These are phyloP conservation scores for Pezicula carpinea DNA, from an alignment of 2,329 filamentous ascomycete species.

Conservation along the genomic window DNA sequence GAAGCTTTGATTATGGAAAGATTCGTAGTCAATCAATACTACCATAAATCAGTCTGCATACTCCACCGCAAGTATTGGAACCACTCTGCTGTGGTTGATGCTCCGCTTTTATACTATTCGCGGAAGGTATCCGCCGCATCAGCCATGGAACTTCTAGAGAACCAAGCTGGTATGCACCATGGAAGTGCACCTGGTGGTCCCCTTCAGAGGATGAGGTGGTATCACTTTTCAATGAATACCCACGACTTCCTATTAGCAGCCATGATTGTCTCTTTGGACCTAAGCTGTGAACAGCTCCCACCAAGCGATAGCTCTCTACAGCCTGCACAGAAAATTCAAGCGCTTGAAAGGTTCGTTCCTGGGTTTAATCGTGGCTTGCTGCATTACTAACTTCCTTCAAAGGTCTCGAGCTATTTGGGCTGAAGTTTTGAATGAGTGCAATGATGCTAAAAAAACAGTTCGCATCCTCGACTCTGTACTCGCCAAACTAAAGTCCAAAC, in stretches of 20 bases:
- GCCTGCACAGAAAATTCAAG: conserved; percentile 13
- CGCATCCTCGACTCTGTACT: conserved; percentile 16
- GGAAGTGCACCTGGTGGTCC: conserved; percentile 48
- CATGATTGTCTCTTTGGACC: conserved; percentile 52
- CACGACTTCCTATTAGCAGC: conserved; percentile 59
- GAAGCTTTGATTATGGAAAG: conserved; percentile 45
- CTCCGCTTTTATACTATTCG: conserved; percentile 45
- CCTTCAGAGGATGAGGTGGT: conserved; percentile 49
- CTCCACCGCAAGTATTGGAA: conserved; percentile 51
- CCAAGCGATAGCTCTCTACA: conserved; percentile 1
- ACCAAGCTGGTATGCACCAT: conserved; percentile 44
- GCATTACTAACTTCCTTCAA: background rate
- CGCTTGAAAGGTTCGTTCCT: conserved; percentile 2
- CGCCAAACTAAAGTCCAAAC: conserved; percentile 8
- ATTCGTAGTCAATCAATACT: conserved; percentile 46
- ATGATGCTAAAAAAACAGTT: conserved; percentile 17
- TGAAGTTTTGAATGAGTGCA: conserved; percentile 17
- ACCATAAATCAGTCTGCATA: conserved; percentile 50
- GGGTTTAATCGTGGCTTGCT: too few species aligned
- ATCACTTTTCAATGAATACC: conserved; percentile 50
- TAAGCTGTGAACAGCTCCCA: conserved; percentile 11
- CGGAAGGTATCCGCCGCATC: conserved; percentile 45
- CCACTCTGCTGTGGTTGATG: conserved; percentile 30
- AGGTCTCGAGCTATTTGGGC: conserved; percentile 19
- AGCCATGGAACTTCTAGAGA: conserved; percentile 42